Percentiles rank a stretch among this genome's conserved stretches.
These are phyloP conservation scores for Medicago arabica DNA, from an alignment of 306 rosid genomes.

Conservation along the genomic window DNA sequence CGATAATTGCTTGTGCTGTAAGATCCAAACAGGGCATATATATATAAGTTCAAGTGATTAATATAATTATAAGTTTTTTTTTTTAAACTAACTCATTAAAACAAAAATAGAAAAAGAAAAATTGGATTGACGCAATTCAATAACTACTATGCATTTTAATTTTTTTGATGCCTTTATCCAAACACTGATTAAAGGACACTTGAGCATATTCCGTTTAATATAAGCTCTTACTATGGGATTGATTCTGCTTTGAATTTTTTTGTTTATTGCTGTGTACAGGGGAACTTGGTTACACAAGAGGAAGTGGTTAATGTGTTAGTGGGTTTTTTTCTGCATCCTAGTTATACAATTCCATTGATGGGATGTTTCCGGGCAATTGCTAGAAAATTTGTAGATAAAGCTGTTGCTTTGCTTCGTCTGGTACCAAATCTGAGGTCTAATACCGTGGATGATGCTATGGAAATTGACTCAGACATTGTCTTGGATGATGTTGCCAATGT, in stretches of 20 bases:
- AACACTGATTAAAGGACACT: neutral
- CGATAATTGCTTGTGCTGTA: neutral
- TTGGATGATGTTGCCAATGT: slow-evolving; percentile 55
- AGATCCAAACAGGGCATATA: neutral
- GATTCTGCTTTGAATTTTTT: neutral
- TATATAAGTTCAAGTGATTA: neutral
- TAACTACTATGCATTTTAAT: neutral
- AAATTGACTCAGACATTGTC: slow-evolving; percentile 41
- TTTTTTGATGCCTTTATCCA: neutral
- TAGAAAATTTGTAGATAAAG: slow-evolving; percentile 57
- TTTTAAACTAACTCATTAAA: neutral
- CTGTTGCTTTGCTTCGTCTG: slow-evolving; percentile 60
- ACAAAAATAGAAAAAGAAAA: neutral
- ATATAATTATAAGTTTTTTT: neutral
- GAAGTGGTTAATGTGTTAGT: slow-evolving; percentile 62
- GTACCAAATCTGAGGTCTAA: slow-evolving; percentile 69
- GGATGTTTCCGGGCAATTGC: slow-evolving; percentile 80
- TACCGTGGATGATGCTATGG: slow-evolving; percentile 36
- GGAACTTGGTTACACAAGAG: slow-evolving; percentile 58
- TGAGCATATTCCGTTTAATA: neutral
- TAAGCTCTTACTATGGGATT: neutral
- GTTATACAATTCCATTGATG: slow-evolving; percentile 66
- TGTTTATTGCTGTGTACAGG: slow-evolving; percentile 47
- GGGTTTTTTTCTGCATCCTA: slow-evolving; percentile 71
- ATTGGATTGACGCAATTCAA: neutral